Conservation (phyloP, 331 rosid species). For the Rhamnella rubrinervis region DNA sequence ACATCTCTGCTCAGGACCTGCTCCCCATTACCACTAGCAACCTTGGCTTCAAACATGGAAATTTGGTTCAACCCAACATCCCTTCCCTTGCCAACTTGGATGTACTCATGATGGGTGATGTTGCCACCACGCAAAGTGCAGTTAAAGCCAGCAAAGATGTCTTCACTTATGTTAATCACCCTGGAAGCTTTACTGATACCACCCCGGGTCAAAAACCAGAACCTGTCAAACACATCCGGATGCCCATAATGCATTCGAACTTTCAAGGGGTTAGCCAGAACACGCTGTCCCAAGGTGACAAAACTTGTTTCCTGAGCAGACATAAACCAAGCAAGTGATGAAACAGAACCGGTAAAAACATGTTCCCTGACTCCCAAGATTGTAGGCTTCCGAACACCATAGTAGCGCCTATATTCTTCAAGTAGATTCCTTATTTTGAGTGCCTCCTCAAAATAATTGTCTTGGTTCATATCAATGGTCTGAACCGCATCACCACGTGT, state of each 20-base stretch:
- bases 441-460: constrained; percentile 91
- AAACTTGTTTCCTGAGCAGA: constrained; percentile 92
- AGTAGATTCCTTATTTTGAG: constrained; percentile 84
- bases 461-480: constrained; percentile 93
- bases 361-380: constrained; percentile 91
- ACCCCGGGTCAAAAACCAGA: constrained; percentile 84
- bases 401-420: constrained; percentile 54
- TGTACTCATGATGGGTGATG: constrained; percentile 86
- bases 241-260: constrained; percentile 93
- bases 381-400: constrained; percentile 76
- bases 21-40: constrained; percentile 91
- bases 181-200: constrained; percentile 90
- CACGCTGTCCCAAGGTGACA: constrained; percentile 91
- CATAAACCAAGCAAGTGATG: constrained; percentile 96
- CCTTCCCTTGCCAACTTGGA: constrained; percentile 94
- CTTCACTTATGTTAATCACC: constrained; percentile 90
- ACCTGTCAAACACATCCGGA: constrained; percentile 89
- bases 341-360: constrained; percentile 88
- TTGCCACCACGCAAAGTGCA: constrained; percentile 89
- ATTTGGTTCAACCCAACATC: constrained; percentile 88
- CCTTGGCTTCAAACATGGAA: constrained; percentile 94
- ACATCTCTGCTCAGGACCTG: constrained; percentile 85
- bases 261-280: constrained; percentile 84
- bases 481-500: constrained; percentile 94
- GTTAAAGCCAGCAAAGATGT: constrained; percentile 87